Conservation (phyloP, 345 rosid genomes). For the Microcos paniculata region DNA sequence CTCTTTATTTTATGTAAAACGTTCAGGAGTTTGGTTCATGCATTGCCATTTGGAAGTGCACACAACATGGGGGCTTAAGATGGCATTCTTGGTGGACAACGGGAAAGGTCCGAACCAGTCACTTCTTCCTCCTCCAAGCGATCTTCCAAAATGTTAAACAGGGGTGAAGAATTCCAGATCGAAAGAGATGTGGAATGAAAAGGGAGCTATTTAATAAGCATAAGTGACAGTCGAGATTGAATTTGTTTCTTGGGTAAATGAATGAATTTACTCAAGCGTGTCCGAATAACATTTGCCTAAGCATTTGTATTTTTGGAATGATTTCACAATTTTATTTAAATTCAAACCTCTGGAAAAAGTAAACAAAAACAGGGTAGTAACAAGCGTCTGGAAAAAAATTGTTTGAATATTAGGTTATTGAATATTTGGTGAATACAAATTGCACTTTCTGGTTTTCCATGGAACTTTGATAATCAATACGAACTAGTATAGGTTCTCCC, state of each 20-base stretch:
- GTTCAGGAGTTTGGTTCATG: conserved; percentile 92
- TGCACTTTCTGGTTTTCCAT: no score
- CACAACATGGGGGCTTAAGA: conserved; percentile 98
- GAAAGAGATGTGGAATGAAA: not conserved
- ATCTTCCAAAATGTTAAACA: conserved; percentile 78
- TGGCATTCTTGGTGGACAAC: conserved; percentile 95
- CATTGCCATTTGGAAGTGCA: conserved; percentile 97
- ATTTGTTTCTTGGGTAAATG: conserved; percentile 25
- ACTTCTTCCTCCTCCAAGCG: conserved; percentile 85
- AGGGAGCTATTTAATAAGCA: not conserved
- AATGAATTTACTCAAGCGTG: conserved; percentile 24
- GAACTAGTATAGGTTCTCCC: no score
- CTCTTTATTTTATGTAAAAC: not conserved
- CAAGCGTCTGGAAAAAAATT: no score
- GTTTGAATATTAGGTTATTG: no score
- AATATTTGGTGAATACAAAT: no score
- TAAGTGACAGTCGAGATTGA: not conserved
- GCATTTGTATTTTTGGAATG: not conserved
- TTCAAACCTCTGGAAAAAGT: no score
- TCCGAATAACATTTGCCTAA: conserved; percentile 14
- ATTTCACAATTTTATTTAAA: not conserved
- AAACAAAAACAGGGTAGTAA: no score
- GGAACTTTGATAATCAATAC: no score
- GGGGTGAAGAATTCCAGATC: not conserved
- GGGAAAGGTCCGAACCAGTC: conserved; percentile 88